Conservation (phyloP, 176 grass and related monocot genomes). For the Pontederia crassipes region DNA sequence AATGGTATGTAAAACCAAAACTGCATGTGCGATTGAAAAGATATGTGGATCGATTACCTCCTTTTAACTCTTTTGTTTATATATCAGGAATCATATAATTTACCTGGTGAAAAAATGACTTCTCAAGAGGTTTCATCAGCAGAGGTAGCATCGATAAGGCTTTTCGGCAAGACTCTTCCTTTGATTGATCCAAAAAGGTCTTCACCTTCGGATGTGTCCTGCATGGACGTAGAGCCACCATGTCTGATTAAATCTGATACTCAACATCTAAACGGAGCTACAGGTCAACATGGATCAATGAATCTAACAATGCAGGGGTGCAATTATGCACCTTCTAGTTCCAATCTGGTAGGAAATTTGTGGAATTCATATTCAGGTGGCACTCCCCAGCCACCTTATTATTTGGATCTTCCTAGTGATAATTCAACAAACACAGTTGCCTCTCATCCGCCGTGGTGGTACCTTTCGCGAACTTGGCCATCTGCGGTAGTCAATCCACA, state of each 20-base stretch:
- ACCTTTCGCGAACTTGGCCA: constrained; percentile 6
- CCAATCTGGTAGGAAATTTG: too few relatives aligned
- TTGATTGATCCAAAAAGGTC: constrained; percentile 19
- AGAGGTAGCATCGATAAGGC: constrained; percentile 33
- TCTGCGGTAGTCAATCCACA: constrained; percentile 6
- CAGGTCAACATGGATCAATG: constrained; percentile 31
- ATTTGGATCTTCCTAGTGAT: too few relatives aligned
- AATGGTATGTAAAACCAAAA: constrained; percentile 29
- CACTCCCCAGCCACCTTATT: too few relatives aligned
- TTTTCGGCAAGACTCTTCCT: constrained; percentile 59
- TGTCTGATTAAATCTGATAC: not conserved
- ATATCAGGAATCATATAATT: constrained; percentile 21
- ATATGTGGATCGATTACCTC: not conserved
- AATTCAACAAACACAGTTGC: too few relatives aligned
- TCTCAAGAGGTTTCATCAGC: constrained; percentile 17
- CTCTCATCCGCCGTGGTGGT: too few relatives aligned
- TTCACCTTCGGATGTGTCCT: not conserved
- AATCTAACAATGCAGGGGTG: constrained; percentile 18
- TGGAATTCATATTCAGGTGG: too few relatives aligned
- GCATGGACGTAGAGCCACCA: not conserved
- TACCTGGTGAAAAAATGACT: not conserved
- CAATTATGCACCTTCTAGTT: too few relatives aligned
- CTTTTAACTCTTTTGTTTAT: constrained; percentile 15
- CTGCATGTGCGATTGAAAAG: not conserved
- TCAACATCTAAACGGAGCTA: constrained; percentile 8